A percentile compares a stretch with the other conserved stretches of the same genome.
Evolutionary conservation across 2,329 filamentous ascomycete species (phyloP).

Genomic region (Fusarium sp.): DNA sequence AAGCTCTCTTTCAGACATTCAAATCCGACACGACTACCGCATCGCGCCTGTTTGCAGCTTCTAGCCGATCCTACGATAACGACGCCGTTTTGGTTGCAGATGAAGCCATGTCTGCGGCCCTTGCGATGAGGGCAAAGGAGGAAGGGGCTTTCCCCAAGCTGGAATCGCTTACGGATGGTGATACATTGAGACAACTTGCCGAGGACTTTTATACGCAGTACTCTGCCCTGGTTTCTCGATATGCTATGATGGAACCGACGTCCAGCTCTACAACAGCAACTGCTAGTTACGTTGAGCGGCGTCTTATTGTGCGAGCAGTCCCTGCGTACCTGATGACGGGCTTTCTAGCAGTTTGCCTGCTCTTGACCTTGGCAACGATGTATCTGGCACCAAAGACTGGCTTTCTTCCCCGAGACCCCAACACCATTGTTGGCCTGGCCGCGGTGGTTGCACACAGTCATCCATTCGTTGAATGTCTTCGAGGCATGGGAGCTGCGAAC

Average conservation of each 20-base stretch:
- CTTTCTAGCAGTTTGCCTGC: slow-evolving; percentile 43
- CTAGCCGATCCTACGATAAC: slow-evolving; percentile 33
- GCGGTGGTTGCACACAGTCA: slow-evolving; percentile 52
- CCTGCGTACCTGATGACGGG: slow-evolving; percentile 48
- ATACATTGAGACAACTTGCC: slow-evolving; percentile 42
- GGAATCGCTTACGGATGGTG: slow-evolving; percentile 39
- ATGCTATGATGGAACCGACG: slow-evolving; percentile 44
- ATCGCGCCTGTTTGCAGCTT: slow-evolving; percentile 1
- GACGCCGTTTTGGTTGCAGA: slow-evolving; percentile 47
- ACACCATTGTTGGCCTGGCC: slow-evolving; percentile 50
- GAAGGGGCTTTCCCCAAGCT: slow-evolving; percentile 32
- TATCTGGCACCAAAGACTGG: slow-evolving; percentile 45
- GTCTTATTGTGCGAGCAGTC: slow-evolving; percentile 45
- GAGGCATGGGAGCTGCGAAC: slow-evolving; percentile 50
- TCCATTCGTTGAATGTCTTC: slow-evolving; percentile 49
- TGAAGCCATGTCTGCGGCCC: slow-evolving; percentile 48
- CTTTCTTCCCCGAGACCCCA: slow-evolving; percentile 51
- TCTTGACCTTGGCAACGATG: slow-evolving; percentile 35
- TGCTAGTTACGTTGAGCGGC: slow-evolving; percentile 44
- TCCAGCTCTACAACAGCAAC: slow-evolving; percentile 36
- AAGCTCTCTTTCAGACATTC: slow-evolving; percentile 36
- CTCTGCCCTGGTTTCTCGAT: slow-evolving; percentile 48
- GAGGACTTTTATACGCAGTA: slow-evolving; percentile 51
- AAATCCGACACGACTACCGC: slow-evolving; percentile 4
- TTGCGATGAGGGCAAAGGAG: slow-evolving; percentile 43